These are phyloP conservation scores for Talaromyces sp. DNA, from an alignment of 2,329 filamentous ascomycete species.

Conservation along the genomic window DNA sequence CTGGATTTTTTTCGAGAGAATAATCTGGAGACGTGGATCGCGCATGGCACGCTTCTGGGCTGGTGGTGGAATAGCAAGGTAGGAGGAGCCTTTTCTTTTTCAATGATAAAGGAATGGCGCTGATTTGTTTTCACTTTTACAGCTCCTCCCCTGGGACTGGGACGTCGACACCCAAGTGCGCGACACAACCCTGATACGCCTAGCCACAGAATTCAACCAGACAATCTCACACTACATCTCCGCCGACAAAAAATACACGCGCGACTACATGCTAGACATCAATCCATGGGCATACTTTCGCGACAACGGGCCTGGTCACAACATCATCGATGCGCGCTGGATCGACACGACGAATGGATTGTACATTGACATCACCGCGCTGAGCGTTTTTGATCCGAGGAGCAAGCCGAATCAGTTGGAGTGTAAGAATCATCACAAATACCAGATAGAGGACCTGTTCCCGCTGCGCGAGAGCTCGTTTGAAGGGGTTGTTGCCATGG, in stretches of 20 bases:
- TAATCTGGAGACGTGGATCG: conserved; percentile 75
- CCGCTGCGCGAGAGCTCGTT: conserved; percentile 69
- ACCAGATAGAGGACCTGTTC: conserved; percentile 65
- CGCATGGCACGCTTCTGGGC: conserved; percentile 74
- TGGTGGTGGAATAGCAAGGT: conserved; percentile 80
- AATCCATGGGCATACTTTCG: conserved; percentile 64
- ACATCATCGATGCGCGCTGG: conserved; percentile 81
- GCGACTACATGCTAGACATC: conserved; percentile 66
- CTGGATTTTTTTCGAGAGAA: conserved; percentile 59
- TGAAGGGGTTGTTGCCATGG: conserved; percentile 63
- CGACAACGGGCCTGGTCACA: conserved; percentile 60
- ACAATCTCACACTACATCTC: conserved; percentile 50
- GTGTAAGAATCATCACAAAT: conserved; percentile 75
- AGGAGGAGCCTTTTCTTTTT: conserved; percentile 9
- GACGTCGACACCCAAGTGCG: conserved; percentile 78
- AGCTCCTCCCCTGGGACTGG: conserved; percentile 77
- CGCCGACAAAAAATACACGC: conserved; percentile 36
- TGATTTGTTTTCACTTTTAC: conserved; percentile 14
- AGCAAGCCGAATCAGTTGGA: conserved; percentile 61
- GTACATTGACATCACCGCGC: conserved; percentile 76
- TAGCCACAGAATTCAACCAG: conserved; percentile 63
- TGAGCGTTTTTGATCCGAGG: conserved; percentile 60
- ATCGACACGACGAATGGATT: conserved; percentile 70
- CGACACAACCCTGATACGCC: conserved; percentile 57
- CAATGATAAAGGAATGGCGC: neutral